Percentiles rank a stretch among this genome's conserved stretches.
Conservation (phyloP, 495 filamentous ascomycete species). For the Penicillium flavigenum region DNA sequence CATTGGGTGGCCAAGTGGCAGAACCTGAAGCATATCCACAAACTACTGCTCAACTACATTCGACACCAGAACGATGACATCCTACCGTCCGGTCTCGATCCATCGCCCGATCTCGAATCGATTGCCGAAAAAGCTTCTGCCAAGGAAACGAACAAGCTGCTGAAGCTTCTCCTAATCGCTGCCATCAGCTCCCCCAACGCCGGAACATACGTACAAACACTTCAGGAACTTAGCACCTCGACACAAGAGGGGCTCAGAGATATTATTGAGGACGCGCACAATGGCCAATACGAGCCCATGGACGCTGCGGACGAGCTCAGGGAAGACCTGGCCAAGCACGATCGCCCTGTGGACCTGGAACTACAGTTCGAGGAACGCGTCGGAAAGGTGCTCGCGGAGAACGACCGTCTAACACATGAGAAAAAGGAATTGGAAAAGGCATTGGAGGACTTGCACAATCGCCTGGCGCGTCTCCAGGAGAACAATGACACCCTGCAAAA, state of each 20-base stretch:
- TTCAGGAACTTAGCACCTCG: slow-evolving; percentile 45
- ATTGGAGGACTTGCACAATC: slow-evolving; percentile 54
- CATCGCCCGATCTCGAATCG: slow-evolving; percentile 57
- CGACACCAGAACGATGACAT: slow-evolving; percentile 52
- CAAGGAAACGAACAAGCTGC: slow-evolving; percentile 54
- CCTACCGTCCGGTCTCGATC: slow-evolving; percentile 49
- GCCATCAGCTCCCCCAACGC: slow-evolving; percentile 58
- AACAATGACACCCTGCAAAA: slow-evolving; percentile 55
- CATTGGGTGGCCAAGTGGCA: slow-evolving; percentile 54
- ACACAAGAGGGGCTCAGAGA: slow-evolving; percentile 49
- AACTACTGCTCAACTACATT: slow-evolving; percentile 65
- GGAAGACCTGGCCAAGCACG: slow-evolving; percentile 34
- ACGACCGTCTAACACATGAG: slow-evolving; percentile 51
- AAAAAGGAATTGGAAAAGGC: slow-evolving; percentile 54
- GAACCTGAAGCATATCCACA: slow-evolving; percentile 68
- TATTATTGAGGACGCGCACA: slow-evolving; percentile 52
- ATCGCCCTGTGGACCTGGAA: slow-evolving; percentile 46
- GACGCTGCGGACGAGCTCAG: slow-evolving; percentile 40
- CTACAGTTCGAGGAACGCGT: slow-evolving; percentile 55
- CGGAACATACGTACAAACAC: slow-evolving; percentile 53
- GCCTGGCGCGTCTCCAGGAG: slow-evolving; percentile 56
- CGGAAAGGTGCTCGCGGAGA: slow-evolving; percentile 51
- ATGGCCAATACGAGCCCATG: slow-evolving; percentile 38
- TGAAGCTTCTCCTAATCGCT: slow-evolving; percentile 62
- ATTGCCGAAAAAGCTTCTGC: slow-evolving; percentile 50